Evolutionary conservation across 2,329 filamentous ascomycete species (phyloP).

Genomic region (Ophiostoma piceae): DNA sequence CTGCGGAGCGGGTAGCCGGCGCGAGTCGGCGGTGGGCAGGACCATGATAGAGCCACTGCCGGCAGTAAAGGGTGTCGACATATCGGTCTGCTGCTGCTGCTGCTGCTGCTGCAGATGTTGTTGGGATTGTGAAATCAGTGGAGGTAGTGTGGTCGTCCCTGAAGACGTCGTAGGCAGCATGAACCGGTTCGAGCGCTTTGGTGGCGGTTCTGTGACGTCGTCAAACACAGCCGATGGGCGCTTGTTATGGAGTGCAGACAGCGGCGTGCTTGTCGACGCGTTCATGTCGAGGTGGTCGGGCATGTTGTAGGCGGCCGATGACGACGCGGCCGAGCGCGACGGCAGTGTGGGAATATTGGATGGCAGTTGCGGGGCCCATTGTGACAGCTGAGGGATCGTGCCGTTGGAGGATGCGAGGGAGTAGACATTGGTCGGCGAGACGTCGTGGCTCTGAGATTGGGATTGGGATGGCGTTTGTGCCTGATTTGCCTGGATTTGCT

Average conservation of each 20-base stretch:
- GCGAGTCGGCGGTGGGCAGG: constrained; percentile 30
- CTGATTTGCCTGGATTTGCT: constrained; percentile 33
- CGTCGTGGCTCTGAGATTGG: background rate
- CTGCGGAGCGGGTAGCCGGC: constrained; percentile 63
- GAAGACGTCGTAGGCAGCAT: constrained; percentile 8
- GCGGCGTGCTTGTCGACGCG: constrained; percentile 34
- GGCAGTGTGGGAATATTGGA: background rate
- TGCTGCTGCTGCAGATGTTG: constrained; percentile 2
- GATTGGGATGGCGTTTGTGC: constrained; percentile 23
- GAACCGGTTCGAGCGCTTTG: constrained; percentile 44
- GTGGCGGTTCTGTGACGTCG: constrained; percentile 49
- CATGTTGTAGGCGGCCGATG: background rate
- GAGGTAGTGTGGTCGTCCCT: background rate
- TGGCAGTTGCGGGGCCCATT: constrained; percentile 3
- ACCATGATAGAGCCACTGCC: background rate
- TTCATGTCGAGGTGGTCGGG: constrained; percentile 2
- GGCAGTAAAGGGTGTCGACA: background rate
- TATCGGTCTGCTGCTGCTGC: background rate
- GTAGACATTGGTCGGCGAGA: constrained; percentile 12
- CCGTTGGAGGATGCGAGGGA: background rate
- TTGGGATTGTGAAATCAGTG: background rate
- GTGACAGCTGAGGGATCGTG: background rate
- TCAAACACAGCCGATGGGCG: constrained; percentile 49
- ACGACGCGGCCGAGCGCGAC: background rate
- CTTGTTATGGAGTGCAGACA: constrained; percentile 31